Evolutionary conservation across 2,329 filamentous ascomycete species (phyloP).

Genomic region (Xylaria sp.): DNA sequence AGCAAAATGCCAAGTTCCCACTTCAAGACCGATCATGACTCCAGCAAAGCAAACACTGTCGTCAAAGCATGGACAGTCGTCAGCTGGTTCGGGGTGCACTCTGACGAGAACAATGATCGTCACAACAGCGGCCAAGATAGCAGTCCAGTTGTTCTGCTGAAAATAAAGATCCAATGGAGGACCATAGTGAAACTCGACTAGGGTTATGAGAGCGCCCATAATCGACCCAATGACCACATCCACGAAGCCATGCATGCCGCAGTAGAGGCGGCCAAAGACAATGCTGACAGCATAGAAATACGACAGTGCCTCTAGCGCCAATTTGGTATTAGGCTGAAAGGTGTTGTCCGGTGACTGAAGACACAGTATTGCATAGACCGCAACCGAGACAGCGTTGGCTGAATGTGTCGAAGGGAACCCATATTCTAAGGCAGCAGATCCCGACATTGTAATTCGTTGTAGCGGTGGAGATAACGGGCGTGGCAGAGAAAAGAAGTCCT

Average conservation of each 20-base stretch:
- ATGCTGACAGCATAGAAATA: conserved; percentile 92
- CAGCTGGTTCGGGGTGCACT: conserved; percentile 92
- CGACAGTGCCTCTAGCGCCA: conserved; percentile 69
- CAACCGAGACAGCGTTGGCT: conserved; percentile 94
- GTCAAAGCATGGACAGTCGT: conserved; percentile 96
- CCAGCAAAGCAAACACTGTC: conserved; percentile 94
- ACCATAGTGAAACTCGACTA: conserved; percentile 65
- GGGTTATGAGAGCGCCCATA: conserved; percentile 71
- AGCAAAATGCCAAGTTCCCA: conserved; percentile 83
- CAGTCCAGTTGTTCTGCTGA: conserved; percentile 66
- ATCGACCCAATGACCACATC: conserved; percentile 84
- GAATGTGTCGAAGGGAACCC: conserved; percentile 97
- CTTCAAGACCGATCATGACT: conserved; percentile 82
- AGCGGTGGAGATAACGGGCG: conserved; percentile 90
- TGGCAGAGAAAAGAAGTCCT: conserved; percentile 91
- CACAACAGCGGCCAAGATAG: conserved; percentile 67
- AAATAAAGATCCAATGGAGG: conserved; percentile 73
- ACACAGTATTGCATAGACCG: conserved; percentile 78
- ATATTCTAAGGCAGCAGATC: conserved; percentile 92
- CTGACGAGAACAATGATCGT: conserved; percentile 78
- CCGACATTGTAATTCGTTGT: conserved; percentile 95
- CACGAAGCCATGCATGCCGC: conserved; percentile 97
- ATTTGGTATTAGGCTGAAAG: conserved; percentile 62
- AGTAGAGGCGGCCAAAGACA: conserved; percentile 89
- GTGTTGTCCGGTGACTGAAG: conserved; percentile 70